Evolutionary conservation across 768 basidiomycete genomes (phyloP).

Genomic region (Tylopilus balloui): DNA sequence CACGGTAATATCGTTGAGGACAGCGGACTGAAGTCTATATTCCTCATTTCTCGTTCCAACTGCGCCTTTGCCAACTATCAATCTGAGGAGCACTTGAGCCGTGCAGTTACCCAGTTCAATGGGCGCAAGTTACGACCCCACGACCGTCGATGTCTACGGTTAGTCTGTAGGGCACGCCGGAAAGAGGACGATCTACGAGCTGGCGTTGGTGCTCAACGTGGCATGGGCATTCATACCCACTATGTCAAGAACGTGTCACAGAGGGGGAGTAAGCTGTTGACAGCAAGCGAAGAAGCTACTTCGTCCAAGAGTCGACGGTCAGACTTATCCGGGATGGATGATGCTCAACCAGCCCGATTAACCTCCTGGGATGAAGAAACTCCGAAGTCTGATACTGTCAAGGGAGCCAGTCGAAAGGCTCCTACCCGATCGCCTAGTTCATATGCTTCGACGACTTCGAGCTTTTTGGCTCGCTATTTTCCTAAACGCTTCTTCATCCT

Average conservation of each 20-base stretch:
- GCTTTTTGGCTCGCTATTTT: conserved; percentile 69
- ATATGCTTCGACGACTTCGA: conserved; percentile 79
- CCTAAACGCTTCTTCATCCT: conserved; percentile 91
- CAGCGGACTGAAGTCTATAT: conserved; percentile 76
- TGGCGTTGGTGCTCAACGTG: conserved; percentile 89
- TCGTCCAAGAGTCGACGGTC: background rate
- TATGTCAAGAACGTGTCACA: conserved; percentile 68
- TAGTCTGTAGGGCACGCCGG: conserved; percentile 80
- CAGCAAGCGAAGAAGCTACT: background rate
- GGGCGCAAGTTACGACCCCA: conserved; percentile 62
- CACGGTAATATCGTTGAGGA: background rate
- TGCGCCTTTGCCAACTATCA: conserved; percentile 93
- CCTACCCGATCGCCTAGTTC: conserved; percentile 52
- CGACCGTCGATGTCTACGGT: conserved; percentile 67
- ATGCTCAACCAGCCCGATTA: conserved; percentile 27
- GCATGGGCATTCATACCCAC: conserved; percentile 75
- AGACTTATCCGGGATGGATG: background rate
- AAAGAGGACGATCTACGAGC: conserved; percentile 83
- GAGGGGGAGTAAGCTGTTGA: conserved; percentile 26
- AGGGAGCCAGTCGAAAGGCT: conserved; percentile 1
- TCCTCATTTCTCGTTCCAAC: conserved; percentile 90
- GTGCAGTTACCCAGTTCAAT: conserved; percentile 70
- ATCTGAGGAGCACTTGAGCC: conserved; percentile 52
- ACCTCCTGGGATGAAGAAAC: conserved; percentile 39
- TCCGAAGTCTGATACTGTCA: background rate